Base-by-base conservation (phyloP, 2,329 filamentous ascomycete species). In the Fusarium newnesense region DNA sequence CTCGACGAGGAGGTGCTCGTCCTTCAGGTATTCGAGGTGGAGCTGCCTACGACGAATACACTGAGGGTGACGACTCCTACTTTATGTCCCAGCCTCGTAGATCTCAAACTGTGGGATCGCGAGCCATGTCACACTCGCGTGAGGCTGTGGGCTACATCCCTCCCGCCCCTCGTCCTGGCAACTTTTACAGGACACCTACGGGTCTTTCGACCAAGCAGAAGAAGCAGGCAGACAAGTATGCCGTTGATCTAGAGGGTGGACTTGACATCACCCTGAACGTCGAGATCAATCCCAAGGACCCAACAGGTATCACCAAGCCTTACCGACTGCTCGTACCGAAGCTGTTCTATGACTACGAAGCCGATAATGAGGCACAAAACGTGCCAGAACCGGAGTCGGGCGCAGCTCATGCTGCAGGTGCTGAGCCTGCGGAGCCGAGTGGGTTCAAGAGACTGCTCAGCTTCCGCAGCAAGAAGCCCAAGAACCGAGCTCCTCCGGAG, bases 231-330 rank as follows among this genome's bases (percentile, higher is more conserved):
- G 85, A 87, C 44, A 85, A 85, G 24, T 85, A 86, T 47, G 87
- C 89, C 15, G 89, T 98, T 67, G 91, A 97, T 78, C 86, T 98
- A 1, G 90, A 96, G 79, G 93, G 92, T 36, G 95, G 94, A 0
- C 85, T 99, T 15, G 95, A 98, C 74, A 92, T 99, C 40, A 93
- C 91, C 57, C 83, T 99, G 47, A 97, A 98, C 76, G 91, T 97
- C 70, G 96, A 99, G 83, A 90, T 98, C 69, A 95, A 92, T 76
- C 89, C 93, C 49, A 91, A 90, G 71, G 95, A 99, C 76, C 96
- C 96, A 2, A 88, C 93, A 0, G 97, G 96, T 19, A 94, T 94
- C 72, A 99, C 96, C 1, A 89, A 91, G 57, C 94, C 95, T 13
- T 99, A 99, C 81, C 88, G 94, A 43, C 84, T 99, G 9, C 87